Evolutionary conservation across 2,329 filamentous ascomycete genomes (phyloP).

Genomic region (Hymenoscyphus repandus): DNA sequence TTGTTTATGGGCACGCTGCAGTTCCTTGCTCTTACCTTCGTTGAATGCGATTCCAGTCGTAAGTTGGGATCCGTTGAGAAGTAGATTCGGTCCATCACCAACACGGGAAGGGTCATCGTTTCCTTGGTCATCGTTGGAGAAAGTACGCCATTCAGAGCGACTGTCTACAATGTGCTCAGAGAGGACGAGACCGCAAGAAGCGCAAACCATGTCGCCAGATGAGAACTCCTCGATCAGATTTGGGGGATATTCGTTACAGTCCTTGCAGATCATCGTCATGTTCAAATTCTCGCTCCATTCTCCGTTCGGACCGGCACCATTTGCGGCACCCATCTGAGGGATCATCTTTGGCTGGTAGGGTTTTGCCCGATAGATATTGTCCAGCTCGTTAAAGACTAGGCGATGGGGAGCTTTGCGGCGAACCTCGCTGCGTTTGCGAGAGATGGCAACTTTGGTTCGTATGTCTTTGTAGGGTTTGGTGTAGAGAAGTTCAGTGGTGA

Average conservation of each 20-base stretch:
- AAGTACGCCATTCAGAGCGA: slow-evolving; percentile 96
- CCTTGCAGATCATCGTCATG: slow-evolving; percentile 77
- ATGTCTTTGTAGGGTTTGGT: slow-evolving; percentile 30
- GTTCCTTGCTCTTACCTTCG: slow-evolving; percentile 67
- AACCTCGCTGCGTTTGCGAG: slow-evolving; percentile 29
- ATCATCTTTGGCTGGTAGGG: slow-evolving; percentile 44
- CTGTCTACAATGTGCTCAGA: slow-evolving; percentile 90
- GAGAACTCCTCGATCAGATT: slow-evolving; percentile 92
- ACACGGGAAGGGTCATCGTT: slow-evolving; percentile 98
- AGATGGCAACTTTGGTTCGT: slow-evolving; percentile 26
- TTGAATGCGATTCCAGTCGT: slow-evolving; percentile 83
- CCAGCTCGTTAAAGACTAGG: slow-evolving; percentile 37
- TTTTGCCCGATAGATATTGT: slow-evolving; percentile 41
- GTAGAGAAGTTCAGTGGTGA: slow-evolving; percentile 41
- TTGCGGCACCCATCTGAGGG: slow-evolving; percentile 22
- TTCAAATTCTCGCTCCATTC: slow-evolving; percentile 67
- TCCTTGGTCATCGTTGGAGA: slow-evolving; percentile 95
- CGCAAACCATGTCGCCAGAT: slow-evolving; percentile 87
- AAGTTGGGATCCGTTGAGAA: slow-evolving; percentile 85
- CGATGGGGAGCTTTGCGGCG: slow-evolving; percentile 35
- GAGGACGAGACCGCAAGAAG: slow-evolving; percentile 84
- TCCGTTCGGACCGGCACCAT: slow-evolving; percentile 19
- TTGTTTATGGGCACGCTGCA: slow-evolving; percentile 81
- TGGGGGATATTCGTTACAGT: slow-evolving; percentile 89
- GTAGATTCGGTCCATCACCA: slow-evolving; percentile 84